Percentiles rank a stretch among this genome's conserved stretches.
These are phyloP conservation scores for Ceriops decandra DNA, from an alignment of 345 rosid species.

Conservation along the genomic window DNA sequence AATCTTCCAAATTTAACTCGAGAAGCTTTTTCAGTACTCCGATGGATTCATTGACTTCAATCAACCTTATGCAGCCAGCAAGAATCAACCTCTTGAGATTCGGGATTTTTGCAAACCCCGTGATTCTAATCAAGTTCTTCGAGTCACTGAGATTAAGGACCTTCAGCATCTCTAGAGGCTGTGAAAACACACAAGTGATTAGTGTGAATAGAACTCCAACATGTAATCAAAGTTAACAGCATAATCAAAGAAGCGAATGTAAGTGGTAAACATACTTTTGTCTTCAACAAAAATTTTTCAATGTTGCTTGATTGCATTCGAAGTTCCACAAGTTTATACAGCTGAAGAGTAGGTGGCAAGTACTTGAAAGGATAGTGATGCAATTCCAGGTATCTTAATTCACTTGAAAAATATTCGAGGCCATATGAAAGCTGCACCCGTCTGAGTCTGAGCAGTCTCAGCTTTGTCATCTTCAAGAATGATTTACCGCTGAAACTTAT, in stretches of 20 bases:
- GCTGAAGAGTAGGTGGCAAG: conserved; percentile 10
- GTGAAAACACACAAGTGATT: background rate
- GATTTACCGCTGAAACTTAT: background rate
- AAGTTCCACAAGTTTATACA: conserved; percentile 14
- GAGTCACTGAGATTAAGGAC: conserved; percentile 15
- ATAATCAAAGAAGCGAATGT: background rate
- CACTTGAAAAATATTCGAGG: conserved; percentile 5
- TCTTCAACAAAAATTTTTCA: conserved; percentile 6
- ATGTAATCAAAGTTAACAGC: background rate
- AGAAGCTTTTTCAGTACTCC: conserved; percentile 5
- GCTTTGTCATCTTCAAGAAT: conserved; percentile 7
- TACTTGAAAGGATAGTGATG: conserved; percentile 9
- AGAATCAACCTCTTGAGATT: conserved; percentile 14
- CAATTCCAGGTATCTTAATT: conserved; percentile 14
- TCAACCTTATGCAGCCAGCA: conserved; percentile 8
- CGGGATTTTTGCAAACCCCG: background rate
- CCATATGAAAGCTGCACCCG: background rate
- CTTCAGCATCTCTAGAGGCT: conserved; percentile 15
- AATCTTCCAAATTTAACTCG: background rate
- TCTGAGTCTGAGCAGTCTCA: conserved; percentile 8
- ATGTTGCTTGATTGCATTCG: conserved; percentile 3
- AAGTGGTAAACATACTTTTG: background rate
- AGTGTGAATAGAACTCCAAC: background rate
- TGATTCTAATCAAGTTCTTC: background rate
- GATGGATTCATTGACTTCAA: conserved; percentile 13